A percentile compares a stretch with the other conserved stretches of the same genome.
Conservation (phyloP, 306 rosid species). For the Castanopsis chinensis region DNA sequence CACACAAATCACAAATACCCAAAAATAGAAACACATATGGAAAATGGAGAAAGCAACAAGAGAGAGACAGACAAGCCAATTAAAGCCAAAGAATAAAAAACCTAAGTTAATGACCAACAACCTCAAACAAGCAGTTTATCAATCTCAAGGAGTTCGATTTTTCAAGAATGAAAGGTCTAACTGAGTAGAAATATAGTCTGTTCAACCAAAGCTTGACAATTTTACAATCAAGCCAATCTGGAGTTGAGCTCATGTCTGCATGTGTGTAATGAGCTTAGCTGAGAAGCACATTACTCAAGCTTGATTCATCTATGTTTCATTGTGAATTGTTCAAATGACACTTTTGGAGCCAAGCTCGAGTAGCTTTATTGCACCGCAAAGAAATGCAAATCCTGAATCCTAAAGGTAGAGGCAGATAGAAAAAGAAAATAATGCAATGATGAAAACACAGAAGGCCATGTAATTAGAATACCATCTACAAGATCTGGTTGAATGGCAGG, state of each 20-base stretch:
- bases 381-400: background rate
- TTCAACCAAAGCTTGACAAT: background rate
- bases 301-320: background rate
- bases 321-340: background rate
- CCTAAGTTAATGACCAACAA: background rate
- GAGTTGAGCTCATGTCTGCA: background rate
- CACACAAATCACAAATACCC: background rate
- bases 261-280: too few relatives aligned
- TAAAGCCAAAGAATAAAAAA: background rate
- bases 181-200: background rate
- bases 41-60: background rate
- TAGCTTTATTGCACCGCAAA: background rate
- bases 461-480: too few relatives aligned
- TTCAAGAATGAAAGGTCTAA: background rate
- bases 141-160: background rate
- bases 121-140: background rate
- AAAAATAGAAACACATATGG: background rate
- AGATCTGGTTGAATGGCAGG: too few relatives aligned
- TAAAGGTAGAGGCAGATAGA: too few relatives aligned
- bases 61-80: background rate
- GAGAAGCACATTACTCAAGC: background rate
- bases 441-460: too few relatives aligned
- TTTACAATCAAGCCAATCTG: background rate
- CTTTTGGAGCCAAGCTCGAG: background rate
- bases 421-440: too few relatives aligned